These are phyloP conservation scores for Phytopythium litorale DNA, from an alignment of 352 stramenopile species.

Conservation along the genomic window DNA sequence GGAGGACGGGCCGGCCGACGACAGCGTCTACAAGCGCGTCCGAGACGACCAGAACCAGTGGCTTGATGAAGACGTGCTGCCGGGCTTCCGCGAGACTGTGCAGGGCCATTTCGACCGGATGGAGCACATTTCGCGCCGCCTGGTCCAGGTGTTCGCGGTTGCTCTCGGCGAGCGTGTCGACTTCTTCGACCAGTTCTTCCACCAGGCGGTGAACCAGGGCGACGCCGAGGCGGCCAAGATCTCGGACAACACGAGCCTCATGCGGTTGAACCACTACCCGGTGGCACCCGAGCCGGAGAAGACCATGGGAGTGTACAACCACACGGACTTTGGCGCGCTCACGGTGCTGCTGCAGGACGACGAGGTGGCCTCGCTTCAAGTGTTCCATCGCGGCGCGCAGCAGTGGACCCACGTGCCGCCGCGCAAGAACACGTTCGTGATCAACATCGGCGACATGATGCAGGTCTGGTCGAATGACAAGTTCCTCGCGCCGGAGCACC, in stretches of 20 bases:
- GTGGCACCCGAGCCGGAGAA: conserved; percentile 20
- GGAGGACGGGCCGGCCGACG: conserved; percentile 24
- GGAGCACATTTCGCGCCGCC: conserved; percentile 21
- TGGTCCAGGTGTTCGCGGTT: conserved; percentile 28
- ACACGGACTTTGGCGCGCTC: conserved; percentile 42
- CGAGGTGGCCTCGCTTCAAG: conserved; percentile 35
- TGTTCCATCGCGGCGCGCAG: conserved; percentile 32
- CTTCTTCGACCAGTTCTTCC: conserved; percentile 34
- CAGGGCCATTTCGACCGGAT: conserved; percentile 19
- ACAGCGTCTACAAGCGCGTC: conserved; percentile 45
- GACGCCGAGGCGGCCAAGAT: background rate
- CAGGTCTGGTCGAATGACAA: conserved; percentile 50
- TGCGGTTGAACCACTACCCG: conserved; percentile 90
- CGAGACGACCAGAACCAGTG: conserved; percentile 80
- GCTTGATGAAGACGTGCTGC: conserved; percentile 22
- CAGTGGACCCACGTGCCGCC: conserved; percentile 38
- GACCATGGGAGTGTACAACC: conserved; percentile 33
- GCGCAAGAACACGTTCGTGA: conserved; percentile 35
- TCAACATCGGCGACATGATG: conserved; percentile 63
- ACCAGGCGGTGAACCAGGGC: conserved; percentile 3
- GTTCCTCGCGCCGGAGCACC: conserved; percentile 42
- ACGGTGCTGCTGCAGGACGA: conserved; percentile 53
- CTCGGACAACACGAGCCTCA: conserved; percentile 5
- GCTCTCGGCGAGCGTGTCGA: conserved; percentile 20
- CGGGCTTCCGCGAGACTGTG: conserved; percentile 35